phyloP scores from a whole-genome alignment of 495 filamentous ascomycete species.

The Neurospora sp. region DNA sequence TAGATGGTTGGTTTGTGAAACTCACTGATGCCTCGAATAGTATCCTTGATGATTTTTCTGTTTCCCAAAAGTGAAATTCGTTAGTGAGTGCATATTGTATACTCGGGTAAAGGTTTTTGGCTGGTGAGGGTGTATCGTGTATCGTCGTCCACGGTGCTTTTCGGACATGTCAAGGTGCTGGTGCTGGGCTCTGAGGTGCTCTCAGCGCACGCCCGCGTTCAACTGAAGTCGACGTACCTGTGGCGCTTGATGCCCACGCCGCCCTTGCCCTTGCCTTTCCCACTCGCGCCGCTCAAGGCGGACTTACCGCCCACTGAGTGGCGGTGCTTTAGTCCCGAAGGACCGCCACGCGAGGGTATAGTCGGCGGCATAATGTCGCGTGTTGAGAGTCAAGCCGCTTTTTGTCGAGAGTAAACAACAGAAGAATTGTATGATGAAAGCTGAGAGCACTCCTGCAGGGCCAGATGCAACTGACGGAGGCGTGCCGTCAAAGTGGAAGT shows the following conservation, averaged over 20 bases:
- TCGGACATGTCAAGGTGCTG: neutral
- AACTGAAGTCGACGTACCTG: constrained; percentile 12
- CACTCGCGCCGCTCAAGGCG: neutral
- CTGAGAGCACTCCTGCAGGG: neutral
- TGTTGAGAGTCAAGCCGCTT: neutral
- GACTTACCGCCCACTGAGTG: constrained; percentile 10
- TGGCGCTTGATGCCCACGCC: constrained; percentile 17
- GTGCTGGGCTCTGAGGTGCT: neutral
- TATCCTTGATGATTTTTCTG: constrained; percentile 54
- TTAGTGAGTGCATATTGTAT: neutral
- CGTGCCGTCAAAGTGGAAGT: neutral
- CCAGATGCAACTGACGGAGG: neutral
- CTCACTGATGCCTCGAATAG: constrained; percentile 57
- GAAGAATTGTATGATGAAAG: neutral
- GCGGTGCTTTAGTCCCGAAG: constrained; percentile 3
- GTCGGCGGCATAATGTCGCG: constrained; percentile 16
- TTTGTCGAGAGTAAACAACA: neutral
- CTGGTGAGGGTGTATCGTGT: neutral
- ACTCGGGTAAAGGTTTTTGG: neutral
- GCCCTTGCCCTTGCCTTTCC: constrained; percentile 5
- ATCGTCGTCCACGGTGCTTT: neutral
- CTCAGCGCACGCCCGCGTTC: neutral
- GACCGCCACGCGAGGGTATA: constrained; percentile 13
- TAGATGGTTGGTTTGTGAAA: constrained; percentile 2
- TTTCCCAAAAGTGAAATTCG: neutral